phyloP scores from a whole-genome alignment of 306 rosid species.

The Quercus robur region DNA sequence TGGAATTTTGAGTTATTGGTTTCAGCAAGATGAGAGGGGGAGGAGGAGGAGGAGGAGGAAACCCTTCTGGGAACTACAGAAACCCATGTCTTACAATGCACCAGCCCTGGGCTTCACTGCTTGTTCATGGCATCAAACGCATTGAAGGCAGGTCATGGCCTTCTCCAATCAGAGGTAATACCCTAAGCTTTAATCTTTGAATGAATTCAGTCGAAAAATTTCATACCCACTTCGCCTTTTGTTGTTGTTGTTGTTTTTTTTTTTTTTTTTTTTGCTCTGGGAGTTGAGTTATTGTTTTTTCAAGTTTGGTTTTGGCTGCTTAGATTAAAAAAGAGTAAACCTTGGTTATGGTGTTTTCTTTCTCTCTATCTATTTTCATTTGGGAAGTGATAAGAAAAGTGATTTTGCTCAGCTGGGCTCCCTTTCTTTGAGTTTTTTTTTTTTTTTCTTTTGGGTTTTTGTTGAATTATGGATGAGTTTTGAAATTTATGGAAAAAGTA shows the following conservation, averaged over 20 bases:
- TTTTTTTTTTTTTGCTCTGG: neutral
- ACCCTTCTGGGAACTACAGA: conserved; percentile 44
- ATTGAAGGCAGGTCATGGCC: conserved; percentile 94
- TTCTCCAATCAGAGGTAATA: conserved; percentile 70
- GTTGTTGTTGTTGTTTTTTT: too few relatives aligned
- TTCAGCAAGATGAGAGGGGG: conserved; percentile 33
- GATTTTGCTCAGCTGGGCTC: too few relatives aligned
- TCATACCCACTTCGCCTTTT: neutral
- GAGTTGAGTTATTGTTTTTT: neutral
- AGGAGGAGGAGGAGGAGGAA: conserved; percentile 27
- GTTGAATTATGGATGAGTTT: neutral
- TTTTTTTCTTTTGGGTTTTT: neutral
- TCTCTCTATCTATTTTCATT: too few relatives aligned
- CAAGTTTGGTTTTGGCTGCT: neutral
- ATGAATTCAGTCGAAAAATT: neutral
- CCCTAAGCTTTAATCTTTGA: neutral
- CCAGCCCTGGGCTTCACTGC: conserved; percentile 98
- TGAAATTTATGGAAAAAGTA: neutral
- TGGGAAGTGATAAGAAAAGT: too few relatives aligned
- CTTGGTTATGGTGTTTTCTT: neutral
- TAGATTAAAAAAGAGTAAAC: neutral
- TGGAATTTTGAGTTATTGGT: too few relatives aligned
- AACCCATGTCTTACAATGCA: conserved; percentile 94
- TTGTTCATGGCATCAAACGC: conserved; percentile 86
- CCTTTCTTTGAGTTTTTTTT: too few relatives aligned